Evolutionary conservation across 2,329 filamentous ascomycete species (phyloP).

Genomic region (Fusarium caatingaense): DNA sequence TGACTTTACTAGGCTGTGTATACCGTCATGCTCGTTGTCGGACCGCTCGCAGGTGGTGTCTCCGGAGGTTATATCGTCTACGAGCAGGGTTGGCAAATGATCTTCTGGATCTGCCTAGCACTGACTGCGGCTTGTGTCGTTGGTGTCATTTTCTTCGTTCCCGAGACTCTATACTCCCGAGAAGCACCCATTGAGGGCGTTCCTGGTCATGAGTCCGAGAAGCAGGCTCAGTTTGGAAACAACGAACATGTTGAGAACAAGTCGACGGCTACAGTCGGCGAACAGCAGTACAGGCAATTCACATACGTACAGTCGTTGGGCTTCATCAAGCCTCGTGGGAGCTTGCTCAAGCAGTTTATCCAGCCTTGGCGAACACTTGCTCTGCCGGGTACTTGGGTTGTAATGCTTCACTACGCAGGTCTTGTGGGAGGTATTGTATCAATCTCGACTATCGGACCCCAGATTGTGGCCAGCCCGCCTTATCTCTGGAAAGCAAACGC

Average conservation of each 20-base stretch:
- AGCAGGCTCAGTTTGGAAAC: conserved; percentile 4
- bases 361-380: conserved; percentile 30
- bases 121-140: conserved; percentile 45
- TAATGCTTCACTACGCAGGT: conserved; percentile 53
- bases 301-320: conserved; percentile 25
- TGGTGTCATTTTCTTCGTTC: conserved; percentile 47
- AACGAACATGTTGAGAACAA: conserved; percentile 24
- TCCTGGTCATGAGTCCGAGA: background rate
- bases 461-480: conserved; percentile 47
- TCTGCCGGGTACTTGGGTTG: conserved; percentile 51
- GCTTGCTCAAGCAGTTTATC: conserved; percentile 4
- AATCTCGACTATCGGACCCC: conserved; percentile 51
- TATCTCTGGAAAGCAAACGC: conserved; percentile 51
- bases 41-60: conserved; percentile 51
- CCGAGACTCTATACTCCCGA: conserved; percentile 51
- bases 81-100: conserved; percentile 48
- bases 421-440: conserved; percentile 52
- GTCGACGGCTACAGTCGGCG: background rate
- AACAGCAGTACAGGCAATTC: background rate
- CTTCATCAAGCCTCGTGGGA: conserved; percentile 17
- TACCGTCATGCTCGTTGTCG: conserved; percentile 48
- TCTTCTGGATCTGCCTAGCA: conserved; percentile 49
- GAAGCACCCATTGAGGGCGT: background rate
- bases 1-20: conserved; percentile 44
- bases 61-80: conserved; percentile 52